Conservation (phyloP, 2,329 filamentous ascomycete species). For the Sclerotinia borealis region DNA sequence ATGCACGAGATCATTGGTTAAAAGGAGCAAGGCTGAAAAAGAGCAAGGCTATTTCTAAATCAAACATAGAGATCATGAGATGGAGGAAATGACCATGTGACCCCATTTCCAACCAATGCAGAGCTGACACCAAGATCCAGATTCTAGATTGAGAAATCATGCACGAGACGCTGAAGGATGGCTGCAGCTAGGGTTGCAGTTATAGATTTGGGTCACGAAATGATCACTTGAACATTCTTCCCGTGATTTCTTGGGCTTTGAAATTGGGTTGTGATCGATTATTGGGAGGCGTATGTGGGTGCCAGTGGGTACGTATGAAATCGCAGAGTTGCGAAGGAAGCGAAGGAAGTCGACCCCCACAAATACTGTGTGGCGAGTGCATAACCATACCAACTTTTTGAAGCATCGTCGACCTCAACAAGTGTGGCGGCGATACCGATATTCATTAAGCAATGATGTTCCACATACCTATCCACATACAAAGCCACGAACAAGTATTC, state of each 20-base stretch:
- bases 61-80: background rate
- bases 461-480: too few relatives aligned
- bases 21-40: background rate
- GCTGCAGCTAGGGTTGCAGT: background rate
- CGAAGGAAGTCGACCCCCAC: background rate
- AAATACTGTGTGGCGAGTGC: background rate
- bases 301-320: too few relatives aligned
- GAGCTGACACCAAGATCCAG: background rate
- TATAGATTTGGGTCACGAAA: slow-evolving; percentile 7
- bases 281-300: background rate
- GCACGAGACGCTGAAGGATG: background rate
- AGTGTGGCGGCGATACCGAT: background rate
- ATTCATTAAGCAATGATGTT: background rate
- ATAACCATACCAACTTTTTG: background rate
- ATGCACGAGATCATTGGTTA: background rate
- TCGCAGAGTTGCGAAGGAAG: background rate
- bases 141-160: background rate
- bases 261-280: background rate
- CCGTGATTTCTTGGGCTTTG: background rate
- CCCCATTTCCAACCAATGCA: background rate
- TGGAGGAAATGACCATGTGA: background rate
- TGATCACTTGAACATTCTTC: slow-evolving; percentile 5
- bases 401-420: background rate
- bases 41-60: background rate
- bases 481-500: background rate